Evolutionary conservation across 768 basidiomycete genomes (phyloP), one percentile per base, ranked within the genome.

Genomic region (Lentinus brumalis): DNA sequence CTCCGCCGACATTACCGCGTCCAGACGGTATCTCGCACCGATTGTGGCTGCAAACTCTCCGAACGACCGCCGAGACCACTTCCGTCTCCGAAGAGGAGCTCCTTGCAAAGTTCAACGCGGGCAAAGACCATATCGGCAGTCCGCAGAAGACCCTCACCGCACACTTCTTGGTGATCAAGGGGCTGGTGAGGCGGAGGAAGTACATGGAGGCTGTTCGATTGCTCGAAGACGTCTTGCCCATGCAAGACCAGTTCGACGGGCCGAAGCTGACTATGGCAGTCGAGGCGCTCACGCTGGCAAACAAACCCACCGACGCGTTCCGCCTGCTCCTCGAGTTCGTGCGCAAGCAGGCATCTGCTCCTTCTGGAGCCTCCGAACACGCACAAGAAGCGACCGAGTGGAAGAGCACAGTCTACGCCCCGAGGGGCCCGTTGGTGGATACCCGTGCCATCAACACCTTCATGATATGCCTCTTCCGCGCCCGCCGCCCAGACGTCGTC

Each of bases 401-500:
- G 42, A 44, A 44, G 15, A 44, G 42, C 42, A 1, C 6, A 5
- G 16, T 10, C 65, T 70, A 50, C 47, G 2, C n/a, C 31, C 50
- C 50, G 2, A 39, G n/a, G 29, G 65, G 68, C 0, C 70, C 79
- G 47, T 83, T 82, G 64, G 69, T 67, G 29, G 60, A 67, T 51
- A 57, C 45, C 29, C 62, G 54, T 16, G 39, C 66, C 1, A 29
- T 76, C 41, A 74, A 69, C 15, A 56, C 50, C n/a, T 80, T 86
- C 66, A 76, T 87, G 70, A 69, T 72, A 11, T 64, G 81, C 0
- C 76, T 92, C 44, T 76, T 78, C 29, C 78, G 77, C 21, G 77
- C 78, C 18, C 74, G 78, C 32, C 82, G 89, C 3, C 87, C 88
- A 0, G 88, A 90, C 64, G 74, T 81, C 7, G 79, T 87, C 4